Base-by-base conservation (phyloP, 73 alveolate species). In the Stentor roeselii region DNA sequence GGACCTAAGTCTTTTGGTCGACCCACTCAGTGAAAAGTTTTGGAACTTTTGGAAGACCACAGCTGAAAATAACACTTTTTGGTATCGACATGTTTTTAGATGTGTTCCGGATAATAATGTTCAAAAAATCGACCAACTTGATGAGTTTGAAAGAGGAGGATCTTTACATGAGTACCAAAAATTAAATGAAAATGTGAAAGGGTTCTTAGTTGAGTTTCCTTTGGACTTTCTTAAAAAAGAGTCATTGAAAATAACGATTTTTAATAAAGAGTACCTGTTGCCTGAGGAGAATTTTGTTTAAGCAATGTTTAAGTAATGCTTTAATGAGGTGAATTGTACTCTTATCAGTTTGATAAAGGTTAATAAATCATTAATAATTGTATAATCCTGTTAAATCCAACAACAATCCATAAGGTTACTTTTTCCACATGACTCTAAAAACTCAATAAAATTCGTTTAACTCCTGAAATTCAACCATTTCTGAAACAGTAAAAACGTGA, bases 91-190 rank as follows among this genome's bases (percentile, higher is more conserved):
- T 41, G 87, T 95, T 34, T 94, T 93, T 84, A 93, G 92, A 36
- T 96, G 98, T 74, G 93, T 93, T 67, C 99, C 99, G 36, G 97
- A 92, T 90, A 92, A 93, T 82, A 42, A 85, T 40, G 88, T 86
- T 74, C 76, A 59, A 2, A 27, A 80, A 35, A 67, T 85, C 76
- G 86, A 74, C 14, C 93, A 83, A 39, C 35, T 95, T 2, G 76
- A 87, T 35, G 30, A 84, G 84, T 38, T 87, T 34, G 87, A 84
- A 90, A 75, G 86, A 75, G 58, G 82, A 83, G 42, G 60, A 11
- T 61, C 84, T 67, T 39, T 41, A 30, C 60, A 60, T 40, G 91
- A 85, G 60, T 76, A 67, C 11, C 84, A 87, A 80, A 86, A 39
- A 41, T 75, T 86, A 74, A 77, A 36, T 59, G 83, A 39, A 42